phyloP scores from a whole-genome alignment of 2,329 filamentous ascomycete species.

The Mariannaea sp. region DNA sequence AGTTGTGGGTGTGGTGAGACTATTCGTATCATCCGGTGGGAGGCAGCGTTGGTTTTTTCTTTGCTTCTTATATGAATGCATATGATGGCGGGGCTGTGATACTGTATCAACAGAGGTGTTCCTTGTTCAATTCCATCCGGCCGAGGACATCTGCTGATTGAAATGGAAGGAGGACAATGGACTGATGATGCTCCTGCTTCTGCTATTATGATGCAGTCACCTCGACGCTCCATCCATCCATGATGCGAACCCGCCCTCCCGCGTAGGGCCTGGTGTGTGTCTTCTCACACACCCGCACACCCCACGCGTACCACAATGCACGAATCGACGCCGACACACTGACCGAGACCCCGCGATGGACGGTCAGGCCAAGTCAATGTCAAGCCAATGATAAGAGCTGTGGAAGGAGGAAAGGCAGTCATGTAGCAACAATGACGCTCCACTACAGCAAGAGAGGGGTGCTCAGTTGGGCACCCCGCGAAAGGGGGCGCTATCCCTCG shows the following conservation, averaged over 20 bases:
- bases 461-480: conserved; percentile 6
- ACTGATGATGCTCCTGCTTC: conserved; percentile 23
- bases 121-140: conserved; percentile 17
- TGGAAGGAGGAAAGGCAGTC: neutral
- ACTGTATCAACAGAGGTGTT: neutral
- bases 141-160: conserved; percentile 31
- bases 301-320: conserved; percentile 10
- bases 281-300: conserved; percentile 2
- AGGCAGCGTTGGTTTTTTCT: conserved; percentile 8
- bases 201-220: conserved; percentile 10
- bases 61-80: conserved; percentile 3
- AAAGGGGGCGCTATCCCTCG: conserved; percentile 15
- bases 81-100: neutral
- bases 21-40: conserved; percentile 10
- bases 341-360: conserved; percentile 21
- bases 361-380: conserved; percentile 11
- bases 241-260: conserved; percentile 20
- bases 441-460: conserved; percentile 4
- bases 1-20: conserved; percentile 17
- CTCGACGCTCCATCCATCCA: conserved; percentile 12
- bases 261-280: neutral
- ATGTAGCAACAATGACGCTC: neutral
- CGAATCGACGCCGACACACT: conserved; percentile 12
- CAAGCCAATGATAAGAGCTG: conserved; percentile 11
- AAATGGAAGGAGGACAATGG: conserved; percentile 21